Evolutionary conservation across 2,329 filamentous ascomycete species (phyloP), one percentile per base, ranked within the genome.

Genomic region (Fusarium sp.): DNA sequence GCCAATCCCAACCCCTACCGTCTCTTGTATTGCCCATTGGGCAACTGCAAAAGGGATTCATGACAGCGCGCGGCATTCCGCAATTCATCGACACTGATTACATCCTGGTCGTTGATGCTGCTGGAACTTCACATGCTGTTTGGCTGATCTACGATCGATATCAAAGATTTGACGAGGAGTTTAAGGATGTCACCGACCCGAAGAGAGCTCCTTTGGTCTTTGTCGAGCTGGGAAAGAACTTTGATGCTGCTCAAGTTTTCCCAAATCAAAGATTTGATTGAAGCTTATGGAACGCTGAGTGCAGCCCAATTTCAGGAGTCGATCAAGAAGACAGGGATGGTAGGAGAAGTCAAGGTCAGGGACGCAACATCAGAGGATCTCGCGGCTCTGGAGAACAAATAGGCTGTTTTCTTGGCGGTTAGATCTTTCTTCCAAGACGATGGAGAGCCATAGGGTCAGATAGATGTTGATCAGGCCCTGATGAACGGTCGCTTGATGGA

Each of bases 31-130:
- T 45, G n/a, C n/a, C 42, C 7, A 44, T 24, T 11, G n/a, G 42
- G 1, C 42, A 44, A 44, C 10, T 44, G n/a, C n/a, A 2, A 24
- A 44, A 24, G n/a, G 18, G 0, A 24, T 24, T 5, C 3, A 5
- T 13, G 20, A 7, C 4, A n/a, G 13, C 9, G 39, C 12, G n/a
- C 7, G 42, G n/a, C 0, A 0, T 44, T 18, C n/a, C 15, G 12
- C 0, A 24, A 3, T 5, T 18, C 0, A 44, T 24, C n/a, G 42
- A 44, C 18, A 44, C 15, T 2, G 11, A 44, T 24, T 44, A 44
- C 0, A 13, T 44, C n/a, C n/a, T 44, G 0, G n/a, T 24, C 13
- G n/a, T 44, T 24, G 42, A 44, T 44, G n/a, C 42, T 24, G n/a
- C 42, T 18, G 7, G 7, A 3, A 44, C n/a, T 44, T 2, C 42